Base-by-base conservation (phyloP, 441 rosid species). In the Viola pubescens region DNA sequence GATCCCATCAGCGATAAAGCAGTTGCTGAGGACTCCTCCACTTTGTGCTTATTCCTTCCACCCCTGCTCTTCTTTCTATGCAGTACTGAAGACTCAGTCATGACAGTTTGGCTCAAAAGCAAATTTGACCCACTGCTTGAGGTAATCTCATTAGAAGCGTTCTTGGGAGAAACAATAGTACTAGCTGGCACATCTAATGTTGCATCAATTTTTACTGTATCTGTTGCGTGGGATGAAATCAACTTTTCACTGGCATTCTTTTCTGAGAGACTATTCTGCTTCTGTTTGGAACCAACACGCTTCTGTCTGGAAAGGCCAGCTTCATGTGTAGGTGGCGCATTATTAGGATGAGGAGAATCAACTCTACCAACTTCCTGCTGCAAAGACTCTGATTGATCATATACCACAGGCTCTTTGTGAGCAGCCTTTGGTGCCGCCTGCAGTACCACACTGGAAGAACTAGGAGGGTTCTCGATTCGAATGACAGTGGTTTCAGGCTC, bases 1-100 rank as follows among this genome's bases (percentile, higher is more conserved):
- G 70, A 61, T 43, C 56, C 58, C 69, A 60, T 55, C 58, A 77
- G 46, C 12, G 81, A 63, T 60, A 70, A 68, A 63, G 72, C 51
- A 10, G 58, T 50, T 48, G 82, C 41, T 49, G 81, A 71, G 46
- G 80, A 63, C 73, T 80, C 89, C 26, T 82, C 97, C 68, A 75
- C 68, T 68, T 72, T 88, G 48, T 75, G 81, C 79, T 81, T 94
- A 79, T 66, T 78, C 75, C 81, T 86, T 67, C 83, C 80, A 60
- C 60, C 71, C 81, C 72, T 82, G 77, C 64, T 82, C 72, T 80
- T 89, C 72, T 75, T 86, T 79, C 75, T 81, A 49, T 78, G 75
- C 62, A 78, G 78, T 19, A 58, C 65, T 40, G 80, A 64, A 59
- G 82, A 42, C 75, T 85, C 97, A 3, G 68, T 73, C 55, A 66